Base-by-base conservation (phyloP, 208 protist species). In the Trypanosoma mega region DNA sequence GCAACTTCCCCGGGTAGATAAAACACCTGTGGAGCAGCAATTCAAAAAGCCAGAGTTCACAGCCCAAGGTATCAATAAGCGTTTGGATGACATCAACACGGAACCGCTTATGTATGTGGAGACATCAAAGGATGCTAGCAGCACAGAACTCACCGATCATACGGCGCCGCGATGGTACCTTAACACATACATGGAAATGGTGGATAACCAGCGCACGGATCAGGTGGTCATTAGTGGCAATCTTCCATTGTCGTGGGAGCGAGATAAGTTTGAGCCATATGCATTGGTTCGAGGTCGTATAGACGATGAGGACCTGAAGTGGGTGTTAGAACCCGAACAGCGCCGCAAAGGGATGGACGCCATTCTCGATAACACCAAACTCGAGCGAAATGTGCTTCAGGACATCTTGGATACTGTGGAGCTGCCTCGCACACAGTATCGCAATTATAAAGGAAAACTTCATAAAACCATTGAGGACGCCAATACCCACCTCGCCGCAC, bases 401-500 rank as follows among this genome's bases (percentile, higher is more conserved):
- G 85, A 93, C 43, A 87, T 93, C 44, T 39, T 93, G 14, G 85
- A 93, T 62, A 93, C 85, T 2, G 82, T 93, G 16, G 82, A 93
- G 72, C 73, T 87, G 26, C 85, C 85, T 1, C 81, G 85, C 14
- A 74, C 60, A 50, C 85, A 93, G 72, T 93, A 88, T 65, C 76
- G 85, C 27, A 93, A 93, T 63, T 93, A 93, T 68, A 93, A 90
- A 72, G 85, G 85, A 2, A 93, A 93, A 53, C 63, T 93, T 44
- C 85, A 93, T 60, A 89, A 85, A 47, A 74, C 80, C 41, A 88
- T 93, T 48, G 82, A 90, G 21, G 78, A 90, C 69, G 81, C 78
- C n/a, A 93, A 93, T 63, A 80, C 68, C 16, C 80, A 90, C 72
- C 76, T 85, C 68, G 64, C 71, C 34, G 79, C 73, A 20, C 76